Base-by-base conservation (phyloP, 768 basidiomycete species). In the Suillus americanus region DNA sequence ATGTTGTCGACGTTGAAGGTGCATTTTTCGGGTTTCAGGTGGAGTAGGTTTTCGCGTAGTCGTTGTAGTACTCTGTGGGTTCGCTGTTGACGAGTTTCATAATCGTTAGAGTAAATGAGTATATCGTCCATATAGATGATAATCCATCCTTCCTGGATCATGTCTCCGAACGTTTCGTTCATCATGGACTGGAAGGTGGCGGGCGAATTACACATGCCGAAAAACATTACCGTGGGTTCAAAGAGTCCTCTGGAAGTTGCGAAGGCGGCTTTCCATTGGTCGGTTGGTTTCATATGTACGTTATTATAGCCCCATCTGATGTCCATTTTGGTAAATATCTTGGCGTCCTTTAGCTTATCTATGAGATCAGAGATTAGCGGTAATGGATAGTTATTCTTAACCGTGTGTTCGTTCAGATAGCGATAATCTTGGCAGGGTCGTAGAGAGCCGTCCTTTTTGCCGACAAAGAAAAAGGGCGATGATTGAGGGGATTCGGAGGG, bases 21-120 rank as follows among this genome's bases (percentile, higher is more conserved):
- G 9, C 43, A 45, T n/a, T 45, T n/a, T n/a, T 45, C 7, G 9
- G 43, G 43, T 45, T 45, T 77, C 20, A 75, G 67, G 55, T 64
- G 79, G 2, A 84, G 77, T 2, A 76, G 56, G 57, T 78, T 41
- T 0, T 79, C 59, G 10, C 64, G n/a, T 0, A 82, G 65, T 4
- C 63, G 41, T 45, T 76, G 33, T 0, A 80, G 70, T 0, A 80
- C 74, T 33, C 62, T 8, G 0, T 54, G 66, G 0, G 73, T 64
- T 2, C 65, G n/a, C 5, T 45, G 14, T 0, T 45, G 50, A 28
- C 74, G 70, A 16, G 67, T 63, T 5, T 68, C 57, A 2, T 54
- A 3, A 0, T 63, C 51, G 2, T 67, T 35, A 2, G 73, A 70
- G 33, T 43, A 63, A 18, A 66, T 70, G 7, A 77, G 73, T 54